These are phyloP conservation scores for Calamus simplicifolius DNA, from an alignment of 176 grass and related monocot species.

Conservation along the genomic window DNA sequence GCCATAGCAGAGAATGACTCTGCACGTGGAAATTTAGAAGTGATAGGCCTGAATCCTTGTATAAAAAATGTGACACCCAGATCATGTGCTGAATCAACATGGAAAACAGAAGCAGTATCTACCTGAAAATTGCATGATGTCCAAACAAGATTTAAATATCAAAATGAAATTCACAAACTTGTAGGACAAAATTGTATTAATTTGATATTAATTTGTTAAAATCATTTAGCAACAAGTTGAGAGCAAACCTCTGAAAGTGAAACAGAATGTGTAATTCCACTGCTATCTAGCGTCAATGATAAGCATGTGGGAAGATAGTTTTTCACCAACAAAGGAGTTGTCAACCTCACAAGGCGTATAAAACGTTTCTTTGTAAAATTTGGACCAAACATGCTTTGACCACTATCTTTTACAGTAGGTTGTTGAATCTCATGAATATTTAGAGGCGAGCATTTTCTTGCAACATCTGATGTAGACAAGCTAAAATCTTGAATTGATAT, in stretches of 20 bases:
- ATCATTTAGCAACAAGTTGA: background rate
- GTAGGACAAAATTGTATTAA: too few species aligned
- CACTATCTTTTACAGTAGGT: constrained; percentile 16
- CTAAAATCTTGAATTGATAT: constrained; percentile 84
- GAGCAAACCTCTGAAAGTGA: constrained; percentile 65
- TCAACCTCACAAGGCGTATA: constrained; percentile 71
- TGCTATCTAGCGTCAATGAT: constrained; percentile 74
- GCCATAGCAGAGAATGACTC: constrained; percentile 67
- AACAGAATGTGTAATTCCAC: constrained; percentile 53
- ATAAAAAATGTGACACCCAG: constrained; percentile 73
- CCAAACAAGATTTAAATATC: too few species aligned
- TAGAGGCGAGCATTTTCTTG: constrained; percentile 26
- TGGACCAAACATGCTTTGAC: constrained; percentile 31
- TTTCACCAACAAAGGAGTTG: constrained; percentile 79
- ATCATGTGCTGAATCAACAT: constrained; percentile 81
- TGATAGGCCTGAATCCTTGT: constrained; percentile 53
- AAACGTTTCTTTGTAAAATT: constrained; percentile 48
- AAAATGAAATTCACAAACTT: too few species aligned
- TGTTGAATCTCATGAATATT: constrained; percentile 32
- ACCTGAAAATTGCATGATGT: constrained; percentile 34
- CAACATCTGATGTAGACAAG: constrained; percentile 35
- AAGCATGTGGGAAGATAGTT: constrained; percentile 75
- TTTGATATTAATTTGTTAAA: too few species aligned
- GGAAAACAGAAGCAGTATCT: constrained; percentile 57
- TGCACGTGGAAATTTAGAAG: constrained; percentile 65